Conservation (phyloP, 2,329 filamentous ascomycete genomes). For the Aspergillus sojae region DNA sequence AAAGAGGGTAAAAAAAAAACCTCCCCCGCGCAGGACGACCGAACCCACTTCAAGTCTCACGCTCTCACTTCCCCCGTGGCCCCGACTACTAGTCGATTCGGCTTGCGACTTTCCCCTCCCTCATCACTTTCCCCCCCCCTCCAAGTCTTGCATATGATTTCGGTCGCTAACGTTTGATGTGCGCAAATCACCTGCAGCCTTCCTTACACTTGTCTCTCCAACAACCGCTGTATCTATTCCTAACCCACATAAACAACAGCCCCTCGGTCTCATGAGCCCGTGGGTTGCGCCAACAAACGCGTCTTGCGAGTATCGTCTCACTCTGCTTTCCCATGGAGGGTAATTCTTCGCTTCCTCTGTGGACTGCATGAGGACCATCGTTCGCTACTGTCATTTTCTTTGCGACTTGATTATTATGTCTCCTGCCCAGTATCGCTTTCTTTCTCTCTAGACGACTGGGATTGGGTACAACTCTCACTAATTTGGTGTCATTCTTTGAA, state of each 20-base stretch:
- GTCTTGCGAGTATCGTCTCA: slow-evolving; percentile 12
- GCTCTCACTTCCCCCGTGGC: background rate
- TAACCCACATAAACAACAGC: slow-evolving; percentile 7
- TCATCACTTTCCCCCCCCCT: background rate
- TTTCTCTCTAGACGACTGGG: slow-evolving; percentile 10
- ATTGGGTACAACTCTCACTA: background rate
- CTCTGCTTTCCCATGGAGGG: slow-evolving; percentile 26
- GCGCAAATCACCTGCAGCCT: slow-evolving; percentile 23
- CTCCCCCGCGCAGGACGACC: background rate
- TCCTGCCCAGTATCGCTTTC: slow-evolving; percentile 8
- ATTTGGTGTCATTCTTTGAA: slow-evolving; percentile 8
- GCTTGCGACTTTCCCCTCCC: background rate
- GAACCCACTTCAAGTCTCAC: slow-evolving; percentile 4
- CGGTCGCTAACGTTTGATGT: slow-evolving; percentile 15
- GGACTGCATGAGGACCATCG: slow-evolving; percentile 21
- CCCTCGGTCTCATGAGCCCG: slow-evolving; percentile 5
- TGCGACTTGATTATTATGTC: slow-evolving; percentile 19
- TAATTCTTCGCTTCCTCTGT: slow-evolving; percentile 19
- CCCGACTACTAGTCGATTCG: background rate
- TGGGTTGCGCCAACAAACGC: slow-evolving; percentile 10
- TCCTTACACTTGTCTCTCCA: slow-evolving; percentile 11
- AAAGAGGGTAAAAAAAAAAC: background rate
- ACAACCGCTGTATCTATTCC: slow-evolving; percentile 8
- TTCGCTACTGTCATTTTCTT: slow-evolving; percentile 18
- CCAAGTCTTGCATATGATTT: slow-evolving; percentile 13